Percentiles rank a stretch among this genome's conserved stretches.
Evolutionary conservation across 805 yeast genomes (phyloP).

Genomic region (Yamadazyma sp.): DNA sequence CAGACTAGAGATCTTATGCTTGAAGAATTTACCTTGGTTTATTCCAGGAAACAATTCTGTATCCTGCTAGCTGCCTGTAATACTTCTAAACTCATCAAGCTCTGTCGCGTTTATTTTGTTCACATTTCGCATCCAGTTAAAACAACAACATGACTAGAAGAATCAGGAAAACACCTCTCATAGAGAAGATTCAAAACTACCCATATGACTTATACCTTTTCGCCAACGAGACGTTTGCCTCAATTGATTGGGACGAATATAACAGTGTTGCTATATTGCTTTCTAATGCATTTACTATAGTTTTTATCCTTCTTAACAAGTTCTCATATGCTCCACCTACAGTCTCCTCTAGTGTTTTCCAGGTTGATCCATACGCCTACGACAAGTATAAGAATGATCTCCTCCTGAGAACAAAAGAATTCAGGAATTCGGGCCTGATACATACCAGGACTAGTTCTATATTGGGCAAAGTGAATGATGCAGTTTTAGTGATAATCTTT

Average conservation of each 20-base stretch:
- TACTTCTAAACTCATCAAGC: no score
- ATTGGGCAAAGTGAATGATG: slow-evolving; percentile 5
- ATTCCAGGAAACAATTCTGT: no score
- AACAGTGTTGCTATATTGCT: slow-evolving; percentile 27
- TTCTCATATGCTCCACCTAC: slow-evolving; percentile 27
- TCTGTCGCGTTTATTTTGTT: no score
- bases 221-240: slow-evolving; percentile 34
- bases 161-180: slow-evolving; percentile 15
- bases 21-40: no score
- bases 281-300: slow-evolving; percentile 19
- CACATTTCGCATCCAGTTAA: no score
- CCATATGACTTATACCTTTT: slow-evolving; percentile 40
- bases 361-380: slow-evolving; percentile 34
- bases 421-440: not conserved
- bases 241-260: slow-evolving; percentile 45
- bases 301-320: slow-evolving; percentile 19
- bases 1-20: no score
- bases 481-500: slow-evolving; percentile 11
- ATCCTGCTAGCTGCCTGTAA: no score
- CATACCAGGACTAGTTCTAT: not conserved
- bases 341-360: slow-evolving; percentile 32
- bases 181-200: slow-evolving; percentile 27
- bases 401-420: slow-evolving; percentile 3
- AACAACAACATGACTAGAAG: slow-evolving; percentile 12
- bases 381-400: slow-evolving; percentile 25